These are phyloP conservation scores for Alternaria rosae DNA, from an alignment of 2,329 filamentous ascomycete species.

Conservation along the genomic window DNA sequence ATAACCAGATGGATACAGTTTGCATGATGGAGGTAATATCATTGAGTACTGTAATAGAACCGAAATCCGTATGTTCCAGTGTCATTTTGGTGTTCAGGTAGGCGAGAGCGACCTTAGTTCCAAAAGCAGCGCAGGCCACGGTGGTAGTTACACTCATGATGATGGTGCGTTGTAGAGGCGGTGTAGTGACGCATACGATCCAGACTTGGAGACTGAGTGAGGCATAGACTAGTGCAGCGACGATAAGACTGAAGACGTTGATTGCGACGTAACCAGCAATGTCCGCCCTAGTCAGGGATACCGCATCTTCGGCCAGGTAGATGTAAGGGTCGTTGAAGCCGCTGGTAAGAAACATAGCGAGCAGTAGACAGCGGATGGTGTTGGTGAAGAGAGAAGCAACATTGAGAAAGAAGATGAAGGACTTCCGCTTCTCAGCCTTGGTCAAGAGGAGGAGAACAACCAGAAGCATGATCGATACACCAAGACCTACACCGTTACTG, in stretches of 20 bases:
- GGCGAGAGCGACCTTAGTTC: constrained; percentile 61
- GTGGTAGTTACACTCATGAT: constrained; percentile 59
- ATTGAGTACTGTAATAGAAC: constrained; percentile 23
- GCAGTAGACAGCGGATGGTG: constrained; percentile 65
- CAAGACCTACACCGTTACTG: constrained; percentile 75
- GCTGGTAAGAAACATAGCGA: constrained; percentile 67
- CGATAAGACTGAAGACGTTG: constrained; percentile 59
- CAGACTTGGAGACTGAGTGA: constrained; percentile 70
- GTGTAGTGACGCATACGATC: constrained; percentile 65
- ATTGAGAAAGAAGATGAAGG: constrained; percentile 72
- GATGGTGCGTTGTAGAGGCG: constrained; percentile 50
- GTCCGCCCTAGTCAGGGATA: constrained; percentile 55
- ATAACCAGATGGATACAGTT: constrained; percentile 67
- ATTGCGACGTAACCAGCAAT: constrained; percentile 58
- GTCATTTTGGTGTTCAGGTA: constrained; percentile 56
- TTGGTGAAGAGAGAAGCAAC: constrained; percentile 66
- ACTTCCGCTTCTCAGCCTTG: constrained; percentile 68
- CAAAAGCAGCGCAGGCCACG: constrained; percentile 61
- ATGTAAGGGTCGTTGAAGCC: constrained; percentile 68
- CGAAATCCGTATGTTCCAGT: constrained; percentile 48
- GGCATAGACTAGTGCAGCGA: constrained; percentile 63
- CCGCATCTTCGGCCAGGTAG: constrained; percentile 63
- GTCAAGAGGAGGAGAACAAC: constrained; percentile 73
- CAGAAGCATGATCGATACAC: constrained; percentile 71
- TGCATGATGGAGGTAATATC: constrained; percentile 59